phyloP scores from a whole-genome alignment of 768 basidiomycete genomes.

The Termitomyces sp. region DNA sequence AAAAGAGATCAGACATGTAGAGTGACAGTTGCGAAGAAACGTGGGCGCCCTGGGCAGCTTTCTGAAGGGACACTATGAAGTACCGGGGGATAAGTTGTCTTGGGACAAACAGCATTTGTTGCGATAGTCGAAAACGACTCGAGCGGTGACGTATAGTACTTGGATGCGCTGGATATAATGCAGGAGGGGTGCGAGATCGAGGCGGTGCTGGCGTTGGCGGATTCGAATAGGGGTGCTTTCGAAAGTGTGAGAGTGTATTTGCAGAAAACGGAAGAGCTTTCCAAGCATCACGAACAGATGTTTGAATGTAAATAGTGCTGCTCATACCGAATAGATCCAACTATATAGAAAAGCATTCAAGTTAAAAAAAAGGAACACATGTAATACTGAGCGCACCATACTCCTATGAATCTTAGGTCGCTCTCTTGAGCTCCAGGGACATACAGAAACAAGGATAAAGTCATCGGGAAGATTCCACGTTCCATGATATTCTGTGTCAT shows the following conservation, averaged over 20 bases:
- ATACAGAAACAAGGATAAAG: constrained; percentile 72
- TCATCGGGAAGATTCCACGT: constrained; percentile 57
- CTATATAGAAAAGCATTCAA: constrained; percentile 26
- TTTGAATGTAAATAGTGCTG: constrained; percentile 46
- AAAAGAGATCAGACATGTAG: constrained; percentile 71
- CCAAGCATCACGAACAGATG: constrained; percentile 32
- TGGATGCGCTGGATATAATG: constrained; percentile 18
- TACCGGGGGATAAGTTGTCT: constrained; percentile 21
- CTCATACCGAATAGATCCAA: constrained; percentile 80
- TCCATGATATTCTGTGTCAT: constrained; percentile 27
- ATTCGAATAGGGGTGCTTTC: constrained; percentile 25
- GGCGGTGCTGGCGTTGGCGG: constrained; percentile 19
- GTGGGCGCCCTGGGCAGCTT: constrained; percentile 29
- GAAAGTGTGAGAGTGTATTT: constrained; percentile 14
- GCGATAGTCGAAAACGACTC: constrained; percentile 13
- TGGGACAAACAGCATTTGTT: constrained; percentile 19
- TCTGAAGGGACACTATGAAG: constrained; percentile 23
- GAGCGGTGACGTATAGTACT: constrained; percentile 10
- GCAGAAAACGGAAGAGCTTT: constrained; percentile 23
- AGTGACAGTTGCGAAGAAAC: constrained; percentile 47
- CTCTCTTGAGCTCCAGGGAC: constrained; percentile 56
- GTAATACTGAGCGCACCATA: constrained; percentile 42
- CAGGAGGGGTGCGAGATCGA: constrained; percentile 19
- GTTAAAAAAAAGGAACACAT: not conserved
- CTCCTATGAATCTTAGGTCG: constrained; percentile 59